phyloP scores from a whole-genome alignment of 768 basidiomycete species.

The Podaxis sp. region DNA sequence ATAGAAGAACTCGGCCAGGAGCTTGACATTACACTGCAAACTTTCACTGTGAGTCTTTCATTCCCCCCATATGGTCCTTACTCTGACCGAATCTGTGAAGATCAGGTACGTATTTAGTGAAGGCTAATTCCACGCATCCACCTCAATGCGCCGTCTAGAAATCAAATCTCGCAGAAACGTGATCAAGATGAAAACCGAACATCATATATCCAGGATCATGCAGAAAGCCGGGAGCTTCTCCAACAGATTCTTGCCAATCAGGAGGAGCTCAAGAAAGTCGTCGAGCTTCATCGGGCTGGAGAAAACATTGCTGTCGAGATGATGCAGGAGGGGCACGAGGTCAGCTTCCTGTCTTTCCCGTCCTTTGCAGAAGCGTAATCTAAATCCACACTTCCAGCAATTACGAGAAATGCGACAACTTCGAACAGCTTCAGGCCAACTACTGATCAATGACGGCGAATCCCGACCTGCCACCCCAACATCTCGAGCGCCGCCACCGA shows the following conservation, averaged over 20 bases:
- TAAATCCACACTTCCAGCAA: not conserved
- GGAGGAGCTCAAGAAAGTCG: slow-evolving; percentile 35
- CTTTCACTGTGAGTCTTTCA: slow-evolving; percentile 38
- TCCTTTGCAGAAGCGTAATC: not conserved
- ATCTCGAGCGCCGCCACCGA: slow-evolving; percentile 35
- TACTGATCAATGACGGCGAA: slow-evolving; percentile 11
- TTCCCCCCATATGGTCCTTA: not conserved
- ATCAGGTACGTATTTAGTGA: not conserved
- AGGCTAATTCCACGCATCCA: not conserved
- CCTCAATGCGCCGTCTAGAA: not conserved
- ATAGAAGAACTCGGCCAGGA: slow-evolving; percentile 43
- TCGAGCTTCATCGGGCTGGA: slow-evolving; percentile 41
- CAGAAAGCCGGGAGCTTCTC: slow-evolving; percentile 37
- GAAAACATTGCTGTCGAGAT: slow-evolving; percentile 39
- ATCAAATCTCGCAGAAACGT: not conserved
- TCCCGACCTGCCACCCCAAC: slow-evolving; percentile 19
- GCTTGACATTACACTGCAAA: slow-evolving; percentile 40
- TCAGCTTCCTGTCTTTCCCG: slow-evolving; percentile 19
- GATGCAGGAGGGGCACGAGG: slow-evolving; percentile 55
- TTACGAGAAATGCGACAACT: not conserved
- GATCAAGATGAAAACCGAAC: not conserved
- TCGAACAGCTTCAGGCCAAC: not conserved
- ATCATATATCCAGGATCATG: slow-evolving; percentile 15
- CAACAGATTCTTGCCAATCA: slow-evolving; percentile 25
- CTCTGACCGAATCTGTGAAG: not conserved